A percentile compares a stretch with the other conserved stretches of the same genome.
phyloP scores from a whole-genome alignment of 768 basidiomycete species.

The Artomyces pyxidatus region DNA sequence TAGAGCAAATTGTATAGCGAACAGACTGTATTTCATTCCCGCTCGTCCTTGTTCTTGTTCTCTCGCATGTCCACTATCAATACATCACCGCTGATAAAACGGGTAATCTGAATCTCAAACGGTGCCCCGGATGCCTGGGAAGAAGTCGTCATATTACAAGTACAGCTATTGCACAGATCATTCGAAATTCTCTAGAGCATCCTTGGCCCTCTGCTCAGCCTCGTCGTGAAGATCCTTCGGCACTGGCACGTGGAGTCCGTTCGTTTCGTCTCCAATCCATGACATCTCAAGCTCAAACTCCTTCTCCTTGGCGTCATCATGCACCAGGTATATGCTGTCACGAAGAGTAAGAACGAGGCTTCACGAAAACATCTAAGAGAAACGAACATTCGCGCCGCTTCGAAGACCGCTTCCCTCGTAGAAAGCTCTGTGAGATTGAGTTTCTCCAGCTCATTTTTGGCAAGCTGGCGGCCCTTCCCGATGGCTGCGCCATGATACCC shows the following conservation, averaged over 20 bases:
- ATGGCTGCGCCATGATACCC: slow-evolving; percentile 96
- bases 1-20: slow-evolving; percentile 61
- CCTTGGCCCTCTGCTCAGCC: slow-evolving; percentile 84
- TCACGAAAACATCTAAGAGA: slow-evolving; percentile 5
- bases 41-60: too few relatives aligned
- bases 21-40: not conserved
- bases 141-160: slow-evolving; percentile 15
- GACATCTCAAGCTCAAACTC: slow-evolving; percentile 97
- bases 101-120: too few relatives aligned
- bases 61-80: too few relatives aligned
- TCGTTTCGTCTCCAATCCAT: slow-evolving; percentile 87
- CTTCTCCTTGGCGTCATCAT: slow-evolving; percentile 97
- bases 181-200: slow-evolving; percentile 65
- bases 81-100: too few relatives aligned
- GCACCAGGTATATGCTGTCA: slow-evolving; percentile 87
- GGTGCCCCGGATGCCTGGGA: not conserved
- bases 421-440: slow-evolving; percentile 78
- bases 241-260: slow-evolving; percentile 71
- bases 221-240: slow-evolving; percentile 79
- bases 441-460: slow-evolving; percentile 98
- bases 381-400: slow-evolving; percentile 91
- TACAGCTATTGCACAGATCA: slow-evolving; percentile 23
- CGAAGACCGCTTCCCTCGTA: slow-evolving; percentile 77
- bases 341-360: not conserved
- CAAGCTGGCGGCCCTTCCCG: slow-evolving; percentile 95